These are phyloP conservation scores for Artomyces pyxidatus DNA, from an alignment of 768 basidiomycete species.

Conservation along the genomic window DNA sequence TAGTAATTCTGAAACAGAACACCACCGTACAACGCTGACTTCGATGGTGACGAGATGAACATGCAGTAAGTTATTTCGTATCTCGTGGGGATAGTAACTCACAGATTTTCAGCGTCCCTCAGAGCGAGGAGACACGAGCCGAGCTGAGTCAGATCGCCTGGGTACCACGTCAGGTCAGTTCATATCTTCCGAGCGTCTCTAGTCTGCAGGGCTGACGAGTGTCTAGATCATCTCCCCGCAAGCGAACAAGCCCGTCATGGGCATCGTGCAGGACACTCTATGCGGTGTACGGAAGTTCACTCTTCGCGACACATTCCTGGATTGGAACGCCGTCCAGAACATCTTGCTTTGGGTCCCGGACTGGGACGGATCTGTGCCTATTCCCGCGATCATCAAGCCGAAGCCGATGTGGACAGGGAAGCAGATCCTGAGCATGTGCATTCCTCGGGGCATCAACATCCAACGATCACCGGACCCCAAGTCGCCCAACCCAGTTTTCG, in stretches of 20 bases:
- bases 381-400: slow-evolving; percentile 91
- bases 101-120: slow-evolving; percentile 63
- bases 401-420: slow-evolving; percentile 98
- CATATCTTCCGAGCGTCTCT: too few relatives aligned
- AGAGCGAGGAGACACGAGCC: slow-evolving; percentile 96
- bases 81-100: slow-evolving; percentile 3
- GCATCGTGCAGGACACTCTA: slow-evolving; percentile 97
- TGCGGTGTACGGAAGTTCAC: slow-evolving; percentile 98
- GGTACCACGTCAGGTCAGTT: slow-evolving; percentile 86
- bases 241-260: slow-evolving; percentile 99
- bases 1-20: slow-evolving; percentile 43
- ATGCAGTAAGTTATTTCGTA: slow-evolving; percentile 76
- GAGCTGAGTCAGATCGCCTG: slow-evolving; percentile 98
- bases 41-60: slow-evolving; percentile 99
- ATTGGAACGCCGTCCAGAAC: slow-evolving; percentile 94
- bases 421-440: slow-evolving; percentile 85
- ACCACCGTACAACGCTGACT: slow-evolving; percentile 98
- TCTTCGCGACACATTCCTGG: slow-evolving; percentile 88
- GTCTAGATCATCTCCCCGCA: slow-evolving; percentile 99
- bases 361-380: slow-evolving; percentile 92
- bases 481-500: slow-evolving; percentile 73
- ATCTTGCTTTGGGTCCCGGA: slow-evolving; percentile 97
- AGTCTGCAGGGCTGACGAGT: too few relatives aligned
- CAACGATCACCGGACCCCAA: slow-evolving; percentile 73
- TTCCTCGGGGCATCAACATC: slow-evolving; percentile 95